phyloP scores from a whole-genome alignment of 805 yeast species.

The Blastobotrys chiropterorum region DNA sequence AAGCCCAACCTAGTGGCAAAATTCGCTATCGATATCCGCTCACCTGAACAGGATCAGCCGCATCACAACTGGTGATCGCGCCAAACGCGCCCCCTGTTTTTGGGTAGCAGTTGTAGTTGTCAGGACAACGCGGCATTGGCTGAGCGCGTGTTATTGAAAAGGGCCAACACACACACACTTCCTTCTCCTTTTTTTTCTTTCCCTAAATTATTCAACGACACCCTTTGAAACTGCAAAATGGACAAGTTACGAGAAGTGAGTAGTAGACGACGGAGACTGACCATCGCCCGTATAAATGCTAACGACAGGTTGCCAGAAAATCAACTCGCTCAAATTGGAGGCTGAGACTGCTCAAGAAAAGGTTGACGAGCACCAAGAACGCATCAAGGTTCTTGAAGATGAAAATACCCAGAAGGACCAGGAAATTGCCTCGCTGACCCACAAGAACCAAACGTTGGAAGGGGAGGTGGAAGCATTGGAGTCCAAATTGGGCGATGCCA shows the following conservation, averaged over 20 bases:
- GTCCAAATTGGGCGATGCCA: slow-evolving; percentile 63
- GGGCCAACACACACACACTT: background rate
- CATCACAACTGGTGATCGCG: background rate
- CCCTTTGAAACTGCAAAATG: slow-evolving; percentile 28
- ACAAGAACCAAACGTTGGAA: slow-evolving; percentile 87
- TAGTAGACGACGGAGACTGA: too few relatives aligned
- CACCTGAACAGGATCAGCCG: background rate
- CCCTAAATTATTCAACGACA: background rate
- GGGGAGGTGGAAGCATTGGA: slow-evolving; percentile 71
- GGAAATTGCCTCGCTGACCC: slow-evolving; percentile 85
- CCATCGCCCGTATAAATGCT: background rate
- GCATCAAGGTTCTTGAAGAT: slow-evolving; percentile 87
- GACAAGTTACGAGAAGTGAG: slow-evolving; percentile 47
- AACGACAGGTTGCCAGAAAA: slow-evolving; percentile 45
- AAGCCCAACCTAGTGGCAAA: background rate
- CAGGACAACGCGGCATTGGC: background rate
- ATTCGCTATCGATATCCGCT: background rate
- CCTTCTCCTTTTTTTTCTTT: background rate
- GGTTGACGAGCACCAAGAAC: slow-evolving; percentile 77
- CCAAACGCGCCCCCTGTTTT: background rate
- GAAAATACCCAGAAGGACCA: slow-evolving; percentile 89
- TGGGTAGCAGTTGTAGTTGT: background rate
- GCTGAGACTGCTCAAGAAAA: slow-evolving; percentile 97
- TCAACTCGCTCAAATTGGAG: slow-evolving; percentile 83
- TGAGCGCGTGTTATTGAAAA: background rate